Evolutionary conservation across 495 filamentous ascomycete species (phyloP).

Genomic region (Hypoxylon crocopeplum): DNA sequence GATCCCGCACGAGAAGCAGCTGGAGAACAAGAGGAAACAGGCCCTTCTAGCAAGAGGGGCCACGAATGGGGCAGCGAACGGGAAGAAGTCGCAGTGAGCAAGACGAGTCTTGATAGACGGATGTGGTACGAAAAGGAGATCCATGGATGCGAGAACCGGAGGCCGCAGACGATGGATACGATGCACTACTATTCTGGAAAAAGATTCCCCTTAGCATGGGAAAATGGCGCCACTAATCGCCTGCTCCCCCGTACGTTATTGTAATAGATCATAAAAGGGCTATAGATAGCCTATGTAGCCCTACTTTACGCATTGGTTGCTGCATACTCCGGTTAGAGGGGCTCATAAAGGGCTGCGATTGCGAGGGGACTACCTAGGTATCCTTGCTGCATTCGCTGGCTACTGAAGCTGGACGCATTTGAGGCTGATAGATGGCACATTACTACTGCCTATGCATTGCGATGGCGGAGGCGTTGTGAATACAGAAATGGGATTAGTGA

Average conservation of each 20-base stretch:
- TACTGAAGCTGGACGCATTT: too few species aligned
- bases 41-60: slow-evolving; percentile 32
- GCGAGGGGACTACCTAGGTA: too few species aligned
- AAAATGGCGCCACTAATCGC: not conserved
- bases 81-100: slow-evolving; percentile 41
- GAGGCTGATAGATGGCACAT: too few species aligned
- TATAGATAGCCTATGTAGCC: not conserved
- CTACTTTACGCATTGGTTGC: slow-evolving; percentile 11
- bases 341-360: not conserved
- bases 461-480: not conserved
- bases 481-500: not conserved
- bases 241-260: slow-evolving; percentile 11
- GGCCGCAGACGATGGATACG: not conserved
- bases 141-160: not conserved
- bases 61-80: slow-evolving; percentile 37
- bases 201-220: not conserved
- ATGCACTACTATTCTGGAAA: slow-evolving; percentile 24
- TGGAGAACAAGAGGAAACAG: slow-evolving; percentile 48
- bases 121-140: not conserved
- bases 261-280: slow-evolving; percentile 9
- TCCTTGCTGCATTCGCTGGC: too few species aligned
- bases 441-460: too few species aligned
- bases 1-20: slow-evolving; percentile 70
- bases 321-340: too few species aligned
- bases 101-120: not conserved